Evolutionary conservation across 495 filamentous ascomycete species (phyloP), one percentile per base, ranked within the genome.

Genomic region (Glonium stellatum): DNA sequence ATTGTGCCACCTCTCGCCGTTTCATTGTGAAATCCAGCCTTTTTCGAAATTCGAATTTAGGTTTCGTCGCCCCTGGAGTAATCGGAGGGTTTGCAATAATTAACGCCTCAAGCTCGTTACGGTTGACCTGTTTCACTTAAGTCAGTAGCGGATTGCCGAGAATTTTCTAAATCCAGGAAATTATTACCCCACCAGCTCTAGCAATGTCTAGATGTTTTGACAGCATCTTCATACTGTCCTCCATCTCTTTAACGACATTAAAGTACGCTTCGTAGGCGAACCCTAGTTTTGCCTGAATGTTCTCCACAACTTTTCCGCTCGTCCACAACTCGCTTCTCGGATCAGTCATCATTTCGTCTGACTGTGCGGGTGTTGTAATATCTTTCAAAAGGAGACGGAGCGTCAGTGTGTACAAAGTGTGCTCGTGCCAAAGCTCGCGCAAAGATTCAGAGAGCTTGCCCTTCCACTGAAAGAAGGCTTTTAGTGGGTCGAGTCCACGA

Each of bases 401-500:
- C 4, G 55, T 49, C 9, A 21, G 55, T 10, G 49, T 9, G 25
- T 49, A 58, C 19, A 13, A 12, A 12, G 22, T 37, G 31, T 58
- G 25, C 22, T 42, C 12, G 5, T 21, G n/a, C 18, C 22, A 15
- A 25, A 58, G 55, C 41, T 58, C 31, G 19, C 39, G 19, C 12
- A 47, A 49, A 19, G 39, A n/a, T 10, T 47, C 11, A 1, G 37
- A 9, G 15, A 58, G 55, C 12, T 58, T 12, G 18, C 39, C 39
- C 21, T 58, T n/a, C 37, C 36, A 58, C 12, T 36, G 11, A 10
- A 21, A 50, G 19, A 58, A 58, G 9, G 36, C 55, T 13, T 47
- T 42, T 25, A 22, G 19, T 9, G 36, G 36, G 4, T 31, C 41
- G 12, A 74, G 51, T 11, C 67, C 71, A 5, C 72, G 61, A 37